Base-by-base conservation (phyloP, 371 early-diverging fungal genomes). In the Apophysomyces trapeziformis region DNA sequence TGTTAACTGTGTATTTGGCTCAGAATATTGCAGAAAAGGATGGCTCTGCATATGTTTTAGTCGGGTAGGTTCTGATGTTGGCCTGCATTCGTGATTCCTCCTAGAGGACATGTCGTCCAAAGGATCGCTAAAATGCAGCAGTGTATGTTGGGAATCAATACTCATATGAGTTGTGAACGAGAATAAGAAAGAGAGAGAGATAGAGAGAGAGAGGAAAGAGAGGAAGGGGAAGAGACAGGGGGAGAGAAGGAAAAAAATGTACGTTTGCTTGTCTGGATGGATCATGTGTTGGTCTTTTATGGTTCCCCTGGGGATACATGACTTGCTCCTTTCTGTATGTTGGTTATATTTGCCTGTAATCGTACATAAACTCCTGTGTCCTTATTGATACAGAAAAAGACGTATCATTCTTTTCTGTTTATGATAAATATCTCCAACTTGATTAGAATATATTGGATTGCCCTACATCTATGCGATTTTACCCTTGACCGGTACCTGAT, bases 1-100 rank as follows among this genome's bases (percentile, higher is more conserved):
- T 8, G n/a, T 38, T 5, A 56, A 7, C 13, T 63, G 64, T 4
- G 35, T 63, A 18, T 38, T 63, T 36, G 64, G 39, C 21, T 56
- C 37, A 35, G 64, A 71, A 32, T 50, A 50, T 16, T 64, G 57
- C 64, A 74, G 57, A 57, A 47, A 61, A 39, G 74, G 74, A 36
- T 74, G 74, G 50, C 74, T 74, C 37, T 66, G 70, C 70, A 67
- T 68, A 46, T 70, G 74, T 12, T 68, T 64, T 32, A 74, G 66
- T 8, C 66, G 50, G 36, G 21, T 50, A 6, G 54, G 54, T 50
- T 16, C 54, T 50, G 54, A 50, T 18, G n/a, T 50, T n/a, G 54
- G 54, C 41, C 41, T 41, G 21, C 54, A 21, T 21, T 50, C 54
- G 8, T 50, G 54, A 21, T 50, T 50, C 46, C 45, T 41, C 50